These are phyloP conservation scores for Wickerhamomyces strasburgensis DNA, from an alignment of 805 yeast genomes.

Conservation along the genomic window DNA sequence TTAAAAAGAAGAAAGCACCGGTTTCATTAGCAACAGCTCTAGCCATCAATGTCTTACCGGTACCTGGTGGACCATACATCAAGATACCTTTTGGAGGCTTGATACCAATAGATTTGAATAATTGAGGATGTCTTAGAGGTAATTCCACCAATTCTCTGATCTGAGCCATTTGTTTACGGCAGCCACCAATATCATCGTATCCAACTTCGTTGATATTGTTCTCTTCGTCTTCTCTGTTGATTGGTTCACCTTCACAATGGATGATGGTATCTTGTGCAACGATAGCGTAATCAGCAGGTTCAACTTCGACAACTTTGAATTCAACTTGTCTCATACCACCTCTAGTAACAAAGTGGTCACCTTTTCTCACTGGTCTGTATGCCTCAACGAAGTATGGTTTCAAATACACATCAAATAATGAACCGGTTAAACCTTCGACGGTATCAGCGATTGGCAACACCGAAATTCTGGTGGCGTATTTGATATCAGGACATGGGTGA, in stretches of 20 bases:
- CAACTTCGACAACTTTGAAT: slow-evolving; percentile 96
- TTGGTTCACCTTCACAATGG: slow-evolving; percentile 99
- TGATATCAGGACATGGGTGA: slow-evolving; percentile 97
- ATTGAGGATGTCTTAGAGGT: slow-evolving; percentile 97
- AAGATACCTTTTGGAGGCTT: slow-evolving; percentile 98
- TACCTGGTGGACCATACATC: slow-evolving; percentile 99
- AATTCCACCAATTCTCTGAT: slow-evolving; percentile 97
- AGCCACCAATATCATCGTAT: slow-evolving; percentile 98
- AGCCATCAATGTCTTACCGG: slow-evolving; percentile 99
- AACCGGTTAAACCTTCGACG: slow-evolving; percentile 96
- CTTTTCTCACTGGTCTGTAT: slow-evolving; percentile 96
- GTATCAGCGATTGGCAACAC: slow-evolving; percentile 97
- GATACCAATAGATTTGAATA: slow-evolving; percentile 96
- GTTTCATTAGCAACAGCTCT: slow-evolving; percentile 99
- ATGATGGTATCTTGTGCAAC: slow-evolving; percentile 98
- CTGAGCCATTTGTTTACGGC: slow-evolving; percentile 99
- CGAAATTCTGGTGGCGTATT: slow-evolving; percentile 91
- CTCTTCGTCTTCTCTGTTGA: slow-evolving; percentile 97
- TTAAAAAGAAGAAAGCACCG: slow-evolving; percentile 96
- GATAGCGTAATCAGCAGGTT: slow-evolving; percentile 94
- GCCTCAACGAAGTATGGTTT: slow-evolving; percentile 99
- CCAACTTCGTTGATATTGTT: slow-evolving; percentile 95
- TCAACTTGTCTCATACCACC: slow-evolving; percentile 99
- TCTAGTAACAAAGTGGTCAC: slow-evolving; percentile 92
- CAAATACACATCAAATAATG: slow-evolving; percentile 89